Conservation (phyloP, 2,329 filamentous ascomycete species). For the Neobulgaria alba region DNA sequence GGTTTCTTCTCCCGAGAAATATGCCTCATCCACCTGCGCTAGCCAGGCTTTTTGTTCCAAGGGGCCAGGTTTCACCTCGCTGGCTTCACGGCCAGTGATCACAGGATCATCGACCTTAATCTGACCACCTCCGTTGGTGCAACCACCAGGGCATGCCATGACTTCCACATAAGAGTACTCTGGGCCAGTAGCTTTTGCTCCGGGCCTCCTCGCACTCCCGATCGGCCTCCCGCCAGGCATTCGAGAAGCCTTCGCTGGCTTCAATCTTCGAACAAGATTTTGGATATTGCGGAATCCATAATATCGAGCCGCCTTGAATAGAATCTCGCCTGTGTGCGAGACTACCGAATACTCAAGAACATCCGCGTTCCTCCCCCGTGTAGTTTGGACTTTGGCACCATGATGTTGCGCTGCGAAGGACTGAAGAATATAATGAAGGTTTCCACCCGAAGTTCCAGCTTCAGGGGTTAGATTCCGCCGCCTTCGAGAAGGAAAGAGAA, state of each 20-base stretch:
- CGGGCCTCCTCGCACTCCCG: slow-evolving; percentile 45
- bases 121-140: slow-evolving; percentile 95
- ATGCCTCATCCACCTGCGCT: slow-evolving; percentile 75
- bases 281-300: slow-evolving; percentile 99
- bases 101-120: slow-evolving; percentile 79
- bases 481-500: slow-evolving; percentile 58
- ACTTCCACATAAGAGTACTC: slow-evolving; percentile 95
- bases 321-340: slow-evolving; percentile 43
- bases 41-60: slow-evolving; percentile 84
- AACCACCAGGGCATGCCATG: slow-evolving; percentile 98
- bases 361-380: slow-evolving; percentile 79
- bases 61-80: slow-evolving; percentile 52
- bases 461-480: slow-evolving; percentile 39
- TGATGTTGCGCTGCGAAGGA: slow-evolving; percentile 63
- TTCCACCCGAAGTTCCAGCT: slow-evolving; percentile 80
- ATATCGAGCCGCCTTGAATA: slow-evolving; percentile 80
- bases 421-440: slow-evolving; percentile 75
- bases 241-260: slow-evolving; percentile 67
- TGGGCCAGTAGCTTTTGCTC: slow-evolving; percentile 38
- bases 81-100: slow-evolving; percentile 40
- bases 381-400: slow-evolving; percentile 61
- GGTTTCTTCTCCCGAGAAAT: slow-evolving; percentile 65
- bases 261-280: slow-evolving; percentile 87
- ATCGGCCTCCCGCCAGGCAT: slow-evolving; percentile 67
- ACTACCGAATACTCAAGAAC: slow-evolving; percentile 76